Evolutionary conservation across 202 grass and related monocot genomes (phyloP), one percentile per base, ranked within the genome.

Genomic region (Eragrostis tef): DNA sequence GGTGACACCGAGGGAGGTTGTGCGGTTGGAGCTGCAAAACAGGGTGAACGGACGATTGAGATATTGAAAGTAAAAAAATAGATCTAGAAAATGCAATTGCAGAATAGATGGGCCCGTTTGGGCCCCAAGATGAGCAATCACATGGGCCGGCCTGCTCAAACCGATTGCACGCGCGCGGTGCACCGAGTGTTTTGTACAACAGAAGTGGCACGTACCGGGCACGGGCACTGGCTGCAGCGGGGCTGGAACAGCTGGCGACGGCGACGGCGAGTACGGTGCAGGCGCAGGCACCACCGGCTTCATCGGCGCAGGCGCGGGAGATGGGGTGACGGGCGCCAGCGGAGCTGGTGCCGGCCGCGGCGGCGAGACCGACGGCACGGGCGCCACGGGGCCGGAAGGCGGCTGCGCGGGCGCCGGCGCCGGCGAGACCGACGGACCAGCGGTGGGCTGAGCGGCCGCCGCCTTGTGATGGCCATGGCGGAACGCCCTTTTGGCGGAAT

Each of bases 21-120:
- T 2, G 70, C 0, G 12, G 7, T 5, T 6, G 84, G 70, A 57
- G 76, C 76, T 86, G 73, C 34, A 75, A 57, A 60, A 43, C 34
- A 57, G 19, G 6, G 11, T 3, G 70, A 11, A 7, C 19, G 16
- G 43, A 43, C 8, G 68, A 53, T 9, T 36, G 11, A 7, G 9
- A 11, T 3, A 16, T 27, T 7, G 4, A 5, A 16, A 19, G 7
- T 41, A 72, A 17, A 9, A 1, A 19, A 14, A 52, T 7, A 2
- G 1, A 19, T 36, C 2, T n/a, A 43, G 9, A 50, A 53, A 54
- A 72, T 9, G 4, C 6, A 43, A 66, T 49, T 4, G 3, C 0
- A 50, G 46, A 67, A 21, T 47, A 44, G 25, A 22, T 36, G 64
- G 76, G 62, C 21, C 44, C 0, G 12, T 0, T 12, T 63, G 65